These are phyloP conservation scores for Acaromyces ingoldii DNA, from an alignment of 1,284 basidiomycete species.

Conservation along the genomic window DNA sequence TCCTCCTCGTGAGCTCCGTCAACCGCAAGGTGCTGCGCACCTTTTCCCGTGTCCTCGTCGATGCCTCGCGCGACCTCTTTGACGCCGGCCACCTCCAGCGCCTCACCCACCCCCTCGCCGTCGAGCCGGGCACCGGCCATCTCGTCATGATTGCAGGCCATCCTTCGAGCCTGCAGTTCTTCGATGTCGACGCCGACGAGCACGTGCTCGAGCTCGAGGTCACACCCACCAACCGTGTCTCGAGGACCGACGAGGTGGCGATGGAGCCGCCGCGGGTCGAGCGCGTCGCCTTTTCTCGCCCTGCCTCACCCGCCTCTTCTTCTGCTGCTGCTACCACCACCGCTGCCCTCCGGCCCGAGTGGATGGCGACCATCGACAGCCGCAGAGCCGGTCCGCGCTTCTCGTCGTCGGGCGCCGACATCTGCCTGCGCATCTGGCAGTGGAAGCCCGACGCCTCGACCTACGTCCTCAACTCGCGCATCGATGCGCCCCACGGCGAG, in stretches of 20 bases:
- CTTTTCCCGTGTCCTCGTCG: conserved; percentile 62
- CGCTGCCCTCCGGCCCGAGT: conserved; percentile 56
- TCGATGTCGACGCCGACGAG: conserved; percentile 68
- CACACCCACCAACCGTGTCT: conserved; percentile 85
- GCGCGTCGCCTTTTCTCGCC: conserved; percentile 61
- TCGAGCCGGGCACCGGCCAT: conserved; percentile 37
- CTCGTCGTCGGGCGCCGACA: conserved; percentile 58
- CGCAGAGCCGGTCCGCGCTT: conserved; percentile 60
- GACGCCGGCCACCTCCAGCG: conserved; percentile 6
- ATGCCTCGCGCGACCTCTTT: conserved; percentile 31
- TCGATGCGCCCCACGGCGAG: conserved; percentile 79
- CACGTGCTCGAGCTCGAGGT: conserved; percentile 85
- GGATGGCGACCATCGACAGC: conserved; percentile 88
- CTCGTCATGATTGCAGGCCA: conserved; percentile 82
- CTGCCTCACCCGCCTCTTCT: conserved; percentile 10
- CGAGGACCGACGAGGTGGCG: conserved; percentile 71
- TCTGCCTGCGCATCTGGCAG: conserved; percentile 83
- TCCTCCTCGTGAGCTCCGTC: conserved; percentile 70
- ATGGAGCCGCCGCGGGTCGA: conserved; percentile 75
- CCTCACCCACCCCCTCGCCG: conserved; percentile 31
- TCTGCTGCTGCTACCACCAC: conserved; percentile 18
- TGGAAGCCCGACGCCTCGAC: conserved; percentile 60
- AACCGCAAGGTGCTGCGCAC: conserved; percentile 69
- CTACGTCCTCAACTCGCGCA: conserved; percentile 69
- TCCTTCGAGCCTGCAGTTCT: conserved; percentile 87